phyloP scores from a whole-genome alignment of 2,329 filamentous ascomycete genomes.

The Stemphylium beticola region DNA sequence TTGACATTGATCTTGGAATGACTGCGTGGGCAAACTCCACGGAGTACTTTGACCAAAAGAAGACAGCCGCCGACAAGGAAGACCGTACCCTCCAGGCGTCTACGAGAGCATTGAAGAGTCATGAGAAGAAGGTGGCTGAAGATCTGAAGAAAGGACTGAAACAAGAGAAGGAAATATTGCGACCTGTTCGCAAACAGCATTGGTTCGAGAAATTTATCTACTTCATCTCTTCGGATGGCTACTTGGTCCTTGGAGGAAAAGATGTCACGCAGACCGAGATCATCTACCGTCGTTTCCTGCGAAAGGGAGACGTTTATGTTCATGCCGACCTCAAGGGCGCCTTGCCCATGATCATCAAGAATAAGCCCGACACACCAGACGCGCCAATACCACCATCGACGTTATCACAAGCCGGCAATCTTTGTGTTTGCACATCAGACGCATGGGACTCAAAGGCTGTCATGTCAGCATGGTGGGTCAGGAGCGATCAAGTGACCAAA shows the following conservation, averaged over 20 bases:
- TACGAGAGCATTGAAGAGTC: constrained; percentile 81
- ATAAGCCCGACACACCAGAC: constrained; percentile 76
- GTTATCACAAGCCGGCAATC: constrained; percentile 83
- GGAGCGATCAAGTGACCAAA: constrained; percentile 88
- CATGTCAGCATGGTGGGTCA: constrained; percentile 97
- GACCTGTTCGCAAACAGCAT: constrained; percentile 79
- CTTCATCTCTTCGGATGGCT: constrained; percentile 95
- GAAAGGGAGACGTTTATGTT: constrained; percentile 89
- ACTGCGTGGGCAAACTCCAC: constrained; percentile 89
- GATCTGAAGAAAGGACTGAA: constrained; percentile 88
- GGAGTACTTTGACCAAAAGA: constrained; percentile 91
- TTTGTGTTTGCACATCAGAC: constrained; percentile 82
- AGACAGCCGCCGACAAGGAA: constrained; percentile 82
- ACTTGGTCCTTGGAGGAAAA: constrained; percentile 86
- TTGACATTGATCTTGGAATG: constrained; percentile 84
- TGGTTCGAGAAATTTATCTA: constrained; percentile 99
- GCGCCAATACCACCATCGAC: constrained; percentile 91
- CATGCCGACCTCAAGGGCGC: constrained; percentile 89
- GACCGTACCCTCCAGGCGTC: constrained; percentile 85
- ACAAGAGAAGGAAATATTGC: constrained; percentile 86
- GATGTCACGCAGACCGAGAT: constrained; percentile 91
- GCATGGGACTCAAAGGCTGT: constrained; percentile 97
- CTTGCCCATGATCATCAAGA: constrained; percentile 87
- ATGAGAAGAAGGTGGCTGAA: constrained; percentile 84
- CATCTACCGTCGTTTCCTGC: constrained; percentile 84